Base-by-base conservation (phyloP, 371 early-diverging fungal species). In the Mortierella sp. region DNA sequence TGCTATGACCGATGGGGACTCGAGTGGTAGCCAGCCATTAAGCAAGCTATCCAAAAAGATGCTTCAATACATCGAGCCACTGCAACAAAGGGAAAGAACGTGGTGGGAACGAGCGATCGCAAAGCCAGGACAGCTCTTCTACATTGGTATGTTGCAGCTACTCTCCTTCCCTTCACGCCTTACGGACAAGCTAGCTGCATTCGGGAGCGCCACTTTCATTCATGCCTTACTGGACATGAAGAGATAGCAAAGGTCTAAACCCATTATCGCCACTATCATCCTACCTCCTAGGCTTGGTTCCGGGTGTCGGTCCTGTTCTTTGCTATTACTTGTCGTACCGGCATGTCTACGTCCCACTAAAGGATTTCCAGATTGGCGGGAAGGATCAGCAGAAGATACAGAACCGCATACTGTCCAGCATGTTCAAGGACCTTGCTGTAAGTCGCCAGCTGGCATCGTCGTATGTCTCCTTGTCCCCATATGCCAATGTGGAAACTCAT, bases 271-370 rank as follows among this genome's bases (percentile, higher is more conserved):
- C 41, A 16, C 16, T 41, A 16, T 41, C 41, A 12, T 41, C 16
- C 16, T 16, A 47, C 22, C 47, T 22, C 24, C 22, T 34, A 54
- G 54, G 54, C 41, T 16, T 54, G 13, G 28, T 54, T 2, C 54
- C 54, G 14, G 27, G 39, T 19, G 2, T 54, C n/a, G 54, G 54
- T 4, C 54, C 54, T 7, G 43, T 43, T 7, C 21, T 43, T 1
- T 54, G 54, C n/a, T 54, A 39, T n/a, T 27, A 27, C 43, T 14
- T 54, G 24, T 39, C 54, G 16, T 41, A 41, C 27, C n/a, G 24
- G 10, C 22, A 27, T 27, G 28, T 54, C 28, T 54, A 54, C 24
- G 19, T 24, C 9, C 43, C 54, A 2, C 43, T 54, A 14, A 27
- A 27, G 12, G 1, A 16, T 2, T 27, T 54, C 27, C 24, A 54